Evolutionary conservation across 257 asterid genomes (phyloP).

Genomic region (Anisodus tanguticus): DNA sequence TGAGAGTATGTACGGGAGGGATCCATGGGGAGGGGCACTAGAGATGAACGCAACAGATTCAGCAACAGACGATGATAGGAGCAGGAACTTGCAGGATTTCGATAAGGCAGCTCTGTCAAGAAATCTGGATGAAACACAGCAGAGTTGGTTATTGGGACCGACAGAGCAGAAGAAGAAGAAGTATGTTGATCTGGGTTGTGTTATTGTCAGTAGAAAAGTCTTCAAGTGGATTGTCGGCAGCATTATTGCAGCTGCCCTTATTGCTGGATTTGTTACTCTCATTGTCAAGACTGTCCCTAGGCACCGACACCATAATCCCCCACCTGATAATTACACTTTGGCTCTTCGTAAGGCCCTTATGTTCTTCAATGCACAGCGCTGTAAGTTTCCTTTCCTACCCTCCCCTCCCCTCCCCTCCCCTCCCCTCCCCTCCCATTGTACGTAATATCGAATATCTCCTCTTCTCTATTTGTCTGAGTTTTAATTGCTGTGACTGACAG

Average conservation of each 20-base stretch:
- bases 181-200: constrained; percentile 96
- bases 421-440: no score
- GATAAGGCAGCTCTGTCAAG: constrained; percentile 95
- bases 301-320: constrained; percentile 70
- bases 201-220: constrained; percentile 82
- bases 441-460: no score
- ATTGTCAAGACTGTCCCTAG: constrained; percentile 82
- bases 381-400: constrained; percentile 50
- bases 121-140: constrained; percentile 94
- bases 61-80: constrained; percentile 96
- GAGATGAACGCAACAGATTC: constrained; percentile 91
- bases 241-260: constrained; percentile 66
- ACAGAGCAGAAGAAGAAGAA: constrained; percentile 97
- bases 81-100: constrained; percentile 81
- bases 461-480: no score
- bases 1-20: constrained; percentile 79
- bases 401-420: no score
- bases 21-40: constrained; percentile 98
- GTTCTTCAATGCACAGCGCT: constrained; percentile 94
- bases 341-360: constrained; percentile 88
- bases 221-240: constrained; percentile 84
- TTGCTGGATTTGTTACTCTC: constrained; percentile 69
- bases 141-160: constrained; percentile 95
- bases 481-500: constrained; percentile 39
- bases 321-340: constrained; percentile 86